Evolutionary conservation across 495 filamentous ascomycete genomes (phyloP).

Genomic region (Elasticomyces elasticus): DNA sequence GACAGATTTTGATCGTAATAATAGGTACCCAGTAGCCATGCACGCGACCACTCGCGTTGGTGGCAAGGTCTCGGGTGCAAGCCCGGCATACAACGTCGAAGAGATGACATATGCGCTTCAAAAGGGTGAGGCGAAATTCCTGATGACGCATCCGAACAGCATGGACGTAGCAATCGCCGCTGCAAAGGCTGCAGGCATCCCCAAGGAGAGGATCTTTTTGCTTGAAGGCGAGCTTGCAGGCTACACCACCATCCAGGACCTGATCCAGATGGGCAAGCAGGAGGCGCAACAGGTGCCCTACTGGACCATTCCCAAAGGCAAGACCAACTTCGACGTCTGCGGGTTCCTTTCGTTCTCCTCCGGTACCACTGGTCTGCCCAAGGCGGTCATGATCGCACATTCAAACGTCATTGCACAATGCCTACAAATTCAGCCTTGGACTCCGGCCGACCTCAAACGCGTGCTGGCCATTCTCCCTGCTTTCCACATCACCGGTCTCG

Average conservation of each 20-base stretch:
- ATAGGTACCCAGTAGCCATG: slow-evolving; percentile 44
- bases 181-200: slow-evolving; percentile 44
- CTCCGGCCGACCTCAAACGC: slow-evolving; percentile 37
- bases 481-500: slow-evolving; percentile 47
- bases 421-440: slow-evolving; percentile 44
- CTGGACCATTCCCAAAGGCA: slow-evolving; percentile 38
- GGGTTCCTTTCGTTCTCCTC: slow-evolving; percentile 49
- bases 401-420: slow-evolving; percentile 55
- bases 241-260: slow-evolving; percentile 41
- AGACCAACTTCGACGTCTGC: slow-evolving; percentile 46
- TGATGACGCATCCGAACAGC: slow-evolving; percentile 44
- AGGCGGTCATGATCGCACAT: slow-evolving; percentile 50
- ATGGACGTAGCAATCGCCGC: slow-evolving; percentile 40
- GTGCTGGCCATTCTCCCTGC: slow-evolving; percentile 46
- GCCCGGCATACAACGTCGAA: slow-evolving; percentile 50
- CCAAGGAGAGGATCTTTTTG: slow-evolving; percentile 41
- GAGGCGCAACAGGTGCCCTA: slow-evolving; percentile 32
- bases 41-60: slow-evolving; percentile 41
- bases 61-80: slow-evolving; percentile 46
- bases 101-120: slow-evolving; percentile 54
- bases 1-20: slow-evolving; percentile 14
- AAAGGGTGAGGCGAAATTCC: slow-evolving; percentile 42
- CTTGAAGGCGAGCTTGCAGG: slow-evolving; percentile 43
- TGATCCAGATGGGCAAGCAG: slow-evolving; percentile 38
- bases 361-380: slow-evolving; percentile 30